Conservation (phyloP, 371 early-diverging fungal species). For the Lichtheimia ramosa region DNA sequence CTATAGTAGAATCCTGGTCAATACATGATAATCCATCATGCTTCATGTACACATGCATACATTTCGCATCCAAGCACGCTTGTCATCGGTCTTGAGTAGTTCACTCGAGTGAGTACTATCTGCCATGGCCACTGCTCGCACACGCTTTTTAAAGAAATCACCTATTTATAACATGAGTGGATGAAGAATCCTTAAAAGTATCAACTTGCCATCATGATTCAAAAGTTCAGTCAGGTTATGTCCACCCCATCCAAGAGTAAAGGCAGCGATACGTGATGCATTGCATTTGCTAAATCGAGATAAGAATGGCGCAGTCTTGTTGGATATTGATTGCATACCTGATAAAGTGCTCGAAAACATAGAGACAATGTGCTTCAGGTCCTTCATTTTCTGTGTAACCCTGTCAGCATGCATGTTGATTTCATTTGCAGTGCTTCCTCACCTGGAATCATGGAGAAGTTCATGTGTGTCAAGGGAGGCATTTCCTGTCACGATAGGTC, state of each 20-base stretch:
- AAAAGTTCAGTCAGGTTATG: constrained; percentile 26
- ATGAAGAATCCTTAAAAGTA: not conserved
- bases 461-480: constrained; percentile 10
- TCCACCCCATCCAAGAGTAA: constrained; percentile 47
- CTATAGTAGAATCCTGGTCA: constrained; percentile 7
- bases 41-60: constrained; percentile 14
- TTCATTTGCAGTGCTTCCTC: not conserved
- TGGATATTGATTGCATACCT: constrained; percentile 16
- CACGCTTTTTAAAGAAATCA: constrained; percentile 29
- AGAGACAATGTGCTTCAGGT: constrained; percentile 41
- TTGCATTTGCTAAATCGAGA: constrained; percentile 17
- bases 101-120: constrained; percentile 34
- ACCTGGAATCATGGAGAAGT: constrained; percentile 18
- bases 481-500: constrained; percentile 1
- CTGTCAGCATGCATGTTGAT: too few species aligned
- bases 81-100: constrained; percentile 22
- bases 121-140: constrained; percentile 33
- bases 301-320: too few species aligned
- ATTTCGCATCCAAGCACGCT: constrained; percentile 36
- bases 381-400: constrained; percentile 27
- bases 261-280: constrained; percentile 27
- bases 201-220: constrained; percentile 33
- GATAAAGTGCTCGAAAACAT: constrained; percentile 41
- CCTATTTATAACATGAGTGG: constrained; percentile 16
- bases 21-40: not conserved